Conservation (phyloP, 1,284 basidiomycete species). For the Porogramme epimiltina region DNA sequence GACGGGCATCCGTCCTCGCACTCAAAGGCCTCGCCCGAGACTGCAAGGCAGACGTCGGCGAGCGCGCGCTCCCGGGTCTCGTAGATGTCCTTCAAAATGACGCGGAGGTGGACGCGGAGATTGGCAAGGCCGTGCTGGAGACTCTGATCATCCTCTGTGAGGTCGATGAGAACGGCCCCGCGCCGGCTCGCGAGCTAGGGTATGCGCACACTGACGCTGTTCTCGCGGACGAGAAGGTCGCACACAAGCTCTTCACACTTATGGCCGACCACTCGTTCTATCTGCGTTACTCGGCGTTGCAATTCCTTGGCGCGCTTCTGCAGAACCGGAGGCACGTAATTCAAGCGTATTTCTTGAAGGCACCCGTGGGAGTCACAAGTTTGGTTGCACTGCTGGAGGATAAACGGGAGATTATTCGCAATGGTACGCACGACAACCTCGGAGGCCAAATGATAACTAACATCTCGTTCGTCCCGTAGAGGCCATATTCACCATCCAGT, state of each 20-base stretch:
- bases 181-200: slow-evolving; percentile 60
- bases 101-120: slow-evolving; percentile 86
- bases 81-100: slow-evolving; percentile 84
- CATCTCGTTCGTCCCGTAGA: slow-evolving; percentile 44
- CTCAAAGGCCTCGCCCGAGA: slow-evolving; percentile 92
- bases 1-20: slow-evolving; percentile 88
- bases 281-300: slow-evolving; percentile 84
- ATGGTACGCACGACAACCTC: slow-evolving; percentile 73
- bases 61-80: slow-evolving; percentile 73
- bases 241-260: slow-evolving; percentile 79
- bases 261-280: slow-evolving; percentile 83
- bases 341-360: slow-evolving; percentile 88
- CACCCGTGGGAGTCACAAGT: slow-evolving; percentile 72
- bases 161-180: slow-evolving; percentile 47
- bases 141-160: slow-evolving; percentile 82
- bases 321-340: slow-evolving; percentile 80
- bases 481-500: slow-evolving; percentile 82
- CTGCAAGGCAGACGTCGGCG: slow-evolving; percentile 87
- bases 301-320: slow-evolving; percentile 81
- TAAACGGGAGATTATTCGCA: slow-evolving; percentile 81
- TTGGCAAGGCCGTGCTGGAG: slow-evolving; percentile 88
- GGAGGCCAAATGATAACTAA: not conserved
- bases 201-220: slow-evolving; percentile 75
- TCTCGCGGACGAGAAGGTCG: slow-evolving; percentile 68
- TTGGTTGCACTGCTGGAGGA: slow-evolving; percentile 80